These are phyloP conservation scores for Cryptosporidium meleagridis DNA, from an alignment of 169 alveolate genomes.

Conservation along the genomic window DNA sequence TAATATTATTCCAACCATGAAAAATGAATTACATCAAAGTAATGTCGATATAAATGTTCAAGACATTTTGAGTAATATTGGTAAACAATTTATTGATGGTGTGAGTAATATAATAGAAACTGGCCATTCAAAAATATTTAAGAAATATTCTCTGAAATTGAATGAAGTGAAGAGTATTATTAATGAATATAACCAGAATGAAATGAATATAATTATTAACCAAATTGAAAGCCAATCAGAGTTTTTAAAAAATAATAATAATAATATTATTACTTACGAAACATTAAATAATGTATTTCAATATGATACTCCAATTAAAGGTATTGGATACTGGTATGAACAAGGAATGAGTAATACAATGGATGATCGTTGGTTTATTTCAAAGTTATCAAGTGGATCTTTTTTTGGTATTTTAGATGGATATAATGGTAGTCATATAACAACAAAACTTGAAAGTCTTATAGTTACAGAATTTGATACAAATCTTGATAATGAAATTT, in stretches of 20 bases:
- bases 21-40: background rate
- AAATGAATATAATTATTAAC: background rate
- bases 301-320: conserved; percentile 46
- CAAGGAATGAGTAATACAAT: conserved; percentile 30
- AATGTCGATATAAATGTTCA: background rate
- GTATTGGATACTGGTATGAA: conserved; percentile 62
- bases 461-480: conserved; percentile 22
- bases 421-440: conserved; percentile 3
- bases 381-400: conserved; percentile 41
- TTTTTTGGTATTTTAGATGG: conserved; percentile 62
- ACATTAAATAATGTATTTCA: background rate
- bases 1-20: background rate
- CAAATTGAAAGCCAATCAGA: background rate
- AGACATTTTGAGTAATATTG: conserved; percentile 40
- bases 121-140: conserved; percentile 20
- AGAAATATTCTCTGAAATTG: background rate
- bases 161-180: conserved; percentile 11
- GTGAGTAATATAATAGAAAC: background rate
- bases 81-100: conserved; percentile 33
- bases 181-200: conserved; percentile 9
- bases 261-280: background rate
- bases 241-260: background rate
- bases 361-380: conserved; percentile 66
- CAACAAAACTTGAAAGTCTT: conserved; percentile 11
- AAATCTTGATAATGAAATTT: background rate